Conservation (phyloP, 306 rosid species). For the Adenanthera pavonina region DNA sequence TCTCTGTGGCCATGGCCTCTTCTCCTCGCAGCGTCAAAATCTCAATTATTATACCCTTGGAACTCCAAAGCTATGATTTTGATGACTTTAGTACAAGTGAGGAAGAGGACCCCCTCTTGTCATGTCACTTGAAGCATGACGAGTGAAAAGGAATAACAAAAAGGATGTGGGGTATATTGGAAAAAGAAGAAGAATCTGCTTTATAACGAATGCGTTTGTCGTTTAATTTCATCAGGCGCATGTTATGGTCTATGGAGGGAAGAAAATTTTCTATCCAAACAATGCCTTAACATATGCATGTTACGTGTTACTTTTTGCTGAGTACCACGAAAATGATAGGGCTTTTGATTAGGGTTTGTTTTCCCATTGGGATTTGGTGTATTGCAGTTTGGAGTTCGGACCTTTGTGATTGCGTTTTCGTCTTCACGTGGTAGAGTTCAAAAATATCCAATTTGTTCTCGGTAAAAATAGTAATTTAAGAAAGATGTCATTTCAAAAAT, state of each 20-base stretch:
- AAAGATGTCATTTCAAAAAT: background rate
- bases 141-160: background rate
- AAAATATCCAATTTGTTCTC: background rate
- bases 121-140: background rate
- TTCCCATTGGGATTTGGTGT: background rate
- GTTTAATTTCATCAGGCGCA: too few species aligned
- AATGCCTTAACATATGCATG: slow-evolving; percentile 19
- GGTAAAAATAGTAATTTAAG: background rate
- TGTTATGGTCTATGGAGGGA: background rate
- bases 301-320: background rate
- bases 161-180: slow-evolving; percentile 15
- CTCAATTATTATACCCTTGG: background rate
- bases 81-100: background rate
- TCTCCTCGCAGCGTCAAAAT: background rate
- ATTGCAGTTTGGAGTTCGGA: background rate
- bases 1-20: slow-evolving; percentile 63
- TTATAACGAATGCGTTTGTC: background rate
- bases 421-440: background rate
- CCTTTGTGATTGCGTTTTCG: background rate
- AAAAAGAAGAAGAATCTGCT: slow-evolving; percentile 16
- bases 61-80: background rate
- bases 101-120: background rate
- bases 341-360: slow-evolving; percentile 38
- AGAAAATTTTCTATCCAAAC: background rate
- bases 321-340: slow-evolving; percentile 37